Evolutionary conservation across 305 asterid genomes (phyloP).

Genomic region (Andrographis paniculata): DNA sequence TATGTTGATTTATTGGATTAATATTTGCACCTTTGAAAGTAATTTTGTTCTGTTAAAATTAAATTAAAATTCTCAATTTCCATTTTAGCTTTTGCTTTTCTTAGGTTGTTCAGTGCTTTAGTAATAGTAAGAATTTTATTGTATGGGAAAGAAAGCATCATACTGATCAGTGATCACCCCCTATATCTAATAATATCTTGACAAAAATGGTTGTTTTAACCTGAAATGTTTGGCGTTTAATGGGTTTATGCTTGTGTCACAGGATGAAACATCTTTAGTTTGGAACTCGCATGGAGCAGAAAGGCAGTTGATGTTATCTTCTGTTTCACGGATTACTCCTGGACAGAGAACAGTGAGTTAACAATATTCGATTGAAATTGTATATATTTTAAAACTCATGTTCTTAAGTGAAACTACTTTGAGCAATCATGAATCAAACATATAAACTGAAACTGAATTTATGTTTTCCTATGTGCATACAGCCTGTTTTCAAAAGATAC

Average conservation of each 20-base stretch:
- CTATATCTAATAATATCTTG: constrained; percentile 3
- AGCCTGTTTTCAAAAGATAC: constrained; percentile 83
- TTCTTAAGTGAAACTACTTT: constrained; percentile 9
- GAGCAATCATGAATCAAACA: neutral
- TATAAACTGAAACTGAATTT: constrained; percentile 3
- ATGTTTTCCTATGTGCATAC: constrained; percentile 10
- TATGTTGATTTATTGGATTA: no score
- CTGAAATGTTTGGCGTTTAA: constrained; percentile 8
- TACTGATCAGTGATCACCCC: no score
- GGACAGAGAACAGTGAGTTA: constrained; percentile 98
- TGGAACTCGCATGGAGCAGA: constrained; percentile 87
- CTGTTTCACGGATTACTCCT: constrained; percentile 71
- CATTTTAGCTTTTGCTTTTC: neutral
- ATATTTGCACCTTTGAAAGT: no score
- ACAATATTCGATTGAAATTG: constrained; percentile 15
- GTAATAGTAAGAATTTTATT: no score
- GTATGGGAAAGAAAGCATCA: constrained; percentile 1
- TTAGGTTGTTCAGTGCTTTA: neutral
- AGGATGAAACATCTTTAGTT: constrained; percentile 83
- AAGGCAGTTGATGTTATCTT: constrained; percentile 66
- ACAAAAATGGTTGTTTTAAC: constrained; percentile 1
- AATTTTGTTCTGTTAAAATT: no score
- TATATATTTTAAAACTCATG: constrained; percentile 17
- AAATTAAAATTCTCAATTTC: no score
- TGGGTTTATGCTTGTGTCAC: constrained; percentile 25